These are phyloP conservation scores for Rhynchosporium graminicola DNA, from an alignment of 2,329 filamentous ascomycete species.

Conservation along the genomic window DNA sequence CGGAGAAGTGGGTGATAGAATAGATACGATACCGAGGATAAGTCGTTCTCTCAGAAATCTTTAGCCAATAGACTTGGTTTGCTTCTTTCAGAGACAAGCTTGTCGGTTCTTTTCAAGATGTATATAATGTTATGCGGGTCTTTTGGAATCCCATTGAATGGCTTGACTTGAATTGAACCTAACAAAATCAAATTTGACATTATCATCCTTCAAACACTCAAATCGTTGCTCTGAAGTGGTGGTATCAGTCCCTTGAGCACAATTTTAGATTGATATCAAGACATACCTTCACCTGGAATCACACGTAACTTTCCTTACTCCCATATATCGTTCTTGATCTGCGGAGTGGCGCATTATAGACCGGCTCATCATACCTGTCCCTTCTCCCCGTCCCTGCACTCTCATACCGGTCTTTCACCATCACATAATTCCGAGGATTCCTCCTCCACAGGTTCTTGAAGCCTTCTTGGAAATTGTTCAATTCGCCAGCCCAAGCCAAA, in stretches of 20 bases:
- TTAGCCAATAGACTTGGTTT: conserved; percentile 13
- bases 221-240: too few relatives aligned
- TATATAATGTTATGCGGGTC: conserved; percentile 12
- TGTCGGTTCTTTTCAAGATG: conserved; percentile 11
- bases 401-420: conserved; percentile 7
- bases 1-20: not conserved
- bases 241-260: too few relatives aligned
- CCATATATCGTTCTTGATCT: conserved; percentile 13
- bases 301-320: conserved; percentile 1
- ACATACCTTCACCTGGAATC: not conserved
- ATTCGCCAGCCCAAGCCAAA: conserved; percentile 31
- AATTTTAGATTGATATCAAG: too few relatives aligned
- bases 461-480: conserved; percentile 21
- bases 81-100: not conserved
- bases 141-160: not conserved
- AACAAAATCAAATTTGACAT: too few relatives aligned
- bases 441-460: conserved; percentile 18
- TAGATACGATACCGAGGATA: conserved; percentile 13
- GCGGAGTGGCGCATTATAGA: not conserved
- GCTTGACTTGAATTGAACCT: not conserved
- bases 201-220: too few relatives aligned
- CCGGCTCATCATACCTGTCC: conserved; percentile 9
- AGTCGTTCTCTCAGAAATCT: conserved; percentile 13
- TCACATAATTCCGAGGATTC: not conserved
- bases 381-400: not conserved